phyloP scores from a whole-genome alignment of 306 rosid genomes.

The Parietaria judaica region DNA sequence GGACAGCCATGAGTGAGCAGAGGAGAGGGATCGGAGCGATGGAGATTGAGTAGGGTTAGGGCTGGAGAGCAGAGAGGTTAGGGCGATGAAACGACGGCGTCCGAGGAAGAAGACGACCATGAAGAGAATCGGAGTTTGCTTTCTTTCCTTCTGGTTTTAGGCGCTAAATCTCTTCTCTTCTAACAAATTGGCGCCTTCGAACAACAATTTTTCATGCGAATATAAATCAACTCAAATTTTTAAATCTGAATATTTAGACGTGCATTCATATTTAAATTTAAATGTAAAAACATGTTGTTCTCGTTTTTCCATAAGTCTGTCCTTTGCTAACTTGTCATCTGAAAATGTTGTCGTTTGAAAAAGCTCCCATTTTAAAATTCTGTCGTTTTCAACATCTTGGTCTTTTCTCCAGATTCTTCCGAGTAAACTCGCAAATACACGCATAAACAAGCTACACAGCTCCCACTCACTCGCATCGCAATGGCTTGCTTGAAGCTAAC shows the following conservation, averaged over 20 bases:
- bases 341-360: too few species aligned
- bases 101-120: constrained; percentile 15
- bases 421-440: background rate
- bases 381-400: too few species aligned
- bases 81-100: constrained; percentile 15
- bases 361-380: too few species aligned
- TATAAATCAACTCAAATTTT: too few species aligned
- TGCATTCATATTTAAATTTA: too few species aligned
- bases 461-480: too few species aligned
- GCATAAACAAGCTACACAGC: background rate
- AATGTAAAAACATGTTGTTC: background rate
- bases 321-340: background rate
- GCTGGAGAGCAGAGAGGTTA: constrained; percentile 7
- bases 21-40: constrained; percentile 24
- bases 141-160: background rate
- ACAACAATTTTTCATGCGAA: too few species aligned
- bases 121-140: background rate
- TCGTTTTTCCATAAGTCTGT: background rate
- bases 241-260: too few species aligned
- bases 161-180: background rate
- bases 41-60: constrained; percentile 21
- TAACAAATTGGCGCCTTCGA: background rate
- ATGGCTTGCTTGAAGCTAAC: constrained; percentile 51
- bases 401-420: too few species aligned
- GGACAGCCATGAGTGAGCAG: constrained; percentile 47